These are phyloP conservation scores for Datura wrightii DNA, from an alignment of 257 asterid genomes.

Conservation along the genomic window DNA sequence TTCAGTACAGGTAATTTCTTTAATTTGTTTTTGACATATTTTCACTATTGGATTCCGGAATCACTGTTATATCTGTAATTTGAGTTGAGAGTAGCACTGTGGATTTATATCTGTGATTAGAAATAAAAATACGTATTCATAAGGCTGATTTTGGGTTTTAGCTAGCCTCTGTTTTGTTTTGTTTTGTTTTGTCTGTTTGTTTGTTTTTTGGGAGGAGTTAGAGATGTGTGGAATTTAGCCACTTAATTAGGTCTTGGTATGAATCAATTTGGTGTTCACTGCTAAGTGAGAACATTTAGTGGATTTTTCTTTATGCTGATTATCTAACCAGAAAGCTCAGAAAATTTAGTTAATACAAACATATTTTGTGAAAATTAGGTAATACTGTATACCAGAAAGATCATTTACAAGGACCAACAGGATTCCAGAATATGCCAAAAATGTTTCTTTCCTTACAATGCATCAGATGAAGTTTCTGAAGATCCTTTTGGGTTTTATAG, in stretches of 20 bases:
- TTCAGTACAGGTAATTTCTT: conserved; percentile 82
- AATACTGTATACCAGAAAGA: background rate
- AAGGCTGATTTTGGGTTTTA: background rate
- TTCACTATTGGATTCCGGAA: background rate
- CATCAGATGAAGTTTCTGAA: background rate
- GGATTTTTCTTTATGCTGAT: background rate
- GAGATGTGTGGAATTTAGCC: background rate
- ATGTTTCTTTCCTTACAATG: background rate
- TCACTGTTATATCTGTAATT: background rate
- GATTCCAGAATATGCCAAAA: background rate
- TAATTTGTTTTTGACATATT: background rate
- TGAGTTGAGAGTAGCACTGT: background rate
- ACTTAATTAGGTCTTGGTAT: background rate
- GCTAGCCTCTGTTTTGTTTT: background rate
- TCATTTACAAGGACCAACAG: background rate
- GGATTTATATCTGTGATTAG: too few relatives aligned
- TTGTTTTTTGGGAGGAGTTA: background rate
- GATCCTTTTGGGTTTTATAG: background rate
- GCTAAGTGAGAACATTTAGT: background rate
- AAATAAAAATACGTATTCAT: background rate
- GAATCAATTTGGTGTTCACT: background rate
- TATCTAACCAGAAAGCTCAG: background rate
- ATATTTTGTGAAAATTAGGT: background rate
- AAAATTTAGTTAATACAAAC: background rate
- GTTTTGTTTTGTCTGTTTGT: background rate